Conservation (phyloP, 2,329 filamentous ascomycete species). For the Alternaria sp. region DNA sequence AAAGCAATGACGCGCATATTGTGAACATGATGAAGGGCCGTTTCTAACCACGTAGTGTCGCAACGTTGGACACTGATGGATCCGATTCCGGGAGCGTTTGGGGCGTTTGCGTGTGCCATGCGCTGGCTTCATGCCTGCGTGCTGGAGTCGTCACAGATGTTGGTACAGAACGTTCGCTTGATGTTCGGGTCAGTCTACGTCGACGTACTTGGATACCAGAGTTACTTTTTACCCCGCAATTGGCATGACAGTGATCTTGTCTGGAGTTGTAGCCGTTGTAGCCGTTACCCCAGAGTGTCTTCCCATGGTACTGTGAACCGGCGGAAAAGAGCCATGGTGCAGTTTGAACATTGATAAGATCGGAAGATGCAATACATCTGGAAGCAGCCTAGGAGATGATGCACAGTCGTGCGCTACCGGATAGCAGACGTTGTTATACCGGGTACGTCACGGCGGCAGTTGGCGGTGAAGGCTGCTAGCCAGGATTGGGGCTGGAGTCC, state of each 20-base stretch:
- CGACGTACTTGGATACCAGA: not conserved
- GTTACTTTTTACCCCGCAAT: not conserved
- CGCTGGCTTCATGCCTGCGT: not conserved
- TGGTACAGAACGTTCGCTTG: not conserved
- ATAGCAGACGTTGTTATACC: not conserved
- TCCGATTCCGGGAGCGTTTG: not conserved
- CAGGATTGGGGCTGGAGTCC: slow-evolving; percentile 19
- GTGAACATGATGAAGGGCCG: not conserved
- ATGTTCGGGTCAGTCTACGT: not conserved
- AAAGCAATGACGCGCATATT: slow-evolving; percentile 1
- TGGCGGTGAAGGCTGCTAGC: slow-evolving; percentile 18
- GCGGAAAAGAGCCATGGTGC: not conserved
- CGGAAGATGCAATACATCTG: not conserved
- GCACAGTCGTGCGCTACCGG: not conserved
- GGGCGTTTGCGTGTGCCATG: not conserved
- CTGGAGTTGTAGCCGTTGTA: not conserved
- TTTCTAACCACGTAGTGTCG: not conserved
- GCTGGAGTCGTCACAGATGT: not conserved
- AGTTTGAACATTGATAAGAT: not conserved
- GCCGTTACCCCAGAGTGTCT: not conserved
- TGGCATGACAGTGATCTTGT: not conserved
- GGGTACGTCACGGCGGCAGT: slow-evolving; percentile 2
- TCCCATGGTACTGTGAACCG: slow-evolving; percentile 4
- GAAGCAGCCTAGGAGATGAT: not conserved
- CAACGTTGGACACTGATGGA: not conserved